Evolutionary conservation across 495 filamentous ascomycete species (phyloP), one percentile per base, ranked within the genome.

Genomic region (Parathielavia hyrcaniae): DNA sequence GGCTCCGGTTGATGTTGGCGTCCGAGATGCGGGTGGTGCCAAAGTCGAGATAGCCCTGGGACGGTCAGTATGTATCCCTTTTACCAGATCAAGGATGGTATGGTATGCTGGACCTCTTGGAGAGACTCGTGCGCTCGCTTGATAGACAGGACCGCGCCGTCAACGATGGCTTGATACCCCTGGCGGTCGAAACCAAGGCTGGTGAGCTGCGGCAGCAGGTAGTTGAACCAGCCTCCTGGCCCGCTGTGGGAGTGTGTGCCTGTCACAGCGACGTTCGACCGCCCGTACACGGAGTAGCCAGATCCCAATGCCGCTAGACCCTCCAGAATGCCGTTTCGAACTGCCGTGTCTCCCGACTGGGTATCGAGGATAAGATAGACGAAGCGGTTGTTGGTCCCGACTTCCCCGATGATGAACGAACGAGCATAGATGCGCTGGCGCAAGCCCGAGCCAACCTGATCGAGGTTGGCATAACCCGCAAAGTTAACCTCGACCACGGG

Each of bases 211-310:
- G 92, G 92, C 11, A 98, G 79, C 16, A 98, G 80, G 68, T 98
- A 98, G 64, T 98, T 98, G 65, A 93, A 82, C 91, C 90, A 97
- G 35, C 88, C 93, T 0, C 90, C 93, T 17, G 92, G 91, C 0
- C 90, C 92, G 35, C 90, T 88, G 70, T 98, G 93, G 4, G 86
- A 89, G 68, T 98, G 93, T 0, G 93, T 97, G 26, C 92, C 93
- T 1, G 87, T 92, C 19, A 98, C 77, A 14, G 93, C 93, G 45
- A 98, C 71, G 66, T 97, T 98, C 53, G 80, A 77, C 60, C 85
- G 81, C 26, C 81, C 82, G 68, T 97, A 98, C 20, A 75, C 69
- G 12, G 71, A 60, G 47, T 79, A 82, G 10, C 64, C 74, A 0
- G 61, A 57, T 6, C 79, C 79, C 9, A 93, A 72, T 0, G 67